Base-by-base conservation (phyloP, 2,329 filamentous ascomycete species). In the Chaetomiaceae sp. region DNA sequence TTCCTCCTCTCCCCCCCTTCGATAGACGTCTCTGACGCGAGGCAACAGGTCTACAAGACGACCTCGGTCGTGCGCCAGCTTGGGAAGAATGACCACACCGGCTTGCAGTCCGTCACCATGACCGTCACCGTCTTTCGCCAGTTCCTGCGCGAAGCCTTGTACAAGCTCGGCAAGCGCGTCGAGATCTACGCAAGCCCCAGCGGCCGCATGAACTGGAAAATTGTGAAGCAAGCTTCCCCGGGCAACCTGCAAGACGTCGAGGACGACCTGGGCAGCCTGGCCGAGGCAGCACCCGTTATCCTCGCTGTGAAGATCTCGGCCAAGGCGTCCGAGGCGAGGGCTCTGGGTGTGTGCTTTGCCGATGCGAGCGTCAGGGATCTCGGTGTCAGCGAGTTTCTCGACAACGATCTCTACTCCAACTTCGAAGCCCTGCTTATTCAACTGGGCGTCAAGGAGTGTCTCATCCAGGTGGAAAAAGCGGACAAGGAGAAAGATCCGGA, bases 341-440 rank as follows among this genome's bases (percentile, higher is more conserved):
- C 79, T 54, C 85, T 98, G 0, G 93, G 93, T 8, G 91, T 98
- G 5, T 97, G 93, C 68, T 98, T 98, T 62, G 94, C 93, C 7
- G 93, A 98, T 71, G 93, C 94, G 1, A 96, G 88, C 56, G 91
- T 97, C 20, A 79, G 93, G 42, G 93, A 98, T 70, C 76, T 98
- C 2, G 93, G 93, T 8, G 89, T 98, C 44, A 95, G 88, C 72
- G 94, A 98, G 63, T 98, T 98, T 56, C 78, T 95, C n/a, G 93
- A 98, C 73, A 98, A 97, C 61, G 93, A 98, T 62, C 75, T 96
- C 9, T 98, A 94, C 70, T 97, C 91, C 42, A 98, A 98, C 65
- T 94, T 98, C 56, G 93, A 98, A 68, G 89, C 90, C 3, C 75
- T 98, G 15, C 79, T 98, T 42, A 98, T 98, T 56, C 94, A 98